Evolutionary conservation across 2,329 filamentous ascomycete species (phyloP), one percentile per base, ranked within the genome.

Genomic region (Nothopassalora personata): DNA sequence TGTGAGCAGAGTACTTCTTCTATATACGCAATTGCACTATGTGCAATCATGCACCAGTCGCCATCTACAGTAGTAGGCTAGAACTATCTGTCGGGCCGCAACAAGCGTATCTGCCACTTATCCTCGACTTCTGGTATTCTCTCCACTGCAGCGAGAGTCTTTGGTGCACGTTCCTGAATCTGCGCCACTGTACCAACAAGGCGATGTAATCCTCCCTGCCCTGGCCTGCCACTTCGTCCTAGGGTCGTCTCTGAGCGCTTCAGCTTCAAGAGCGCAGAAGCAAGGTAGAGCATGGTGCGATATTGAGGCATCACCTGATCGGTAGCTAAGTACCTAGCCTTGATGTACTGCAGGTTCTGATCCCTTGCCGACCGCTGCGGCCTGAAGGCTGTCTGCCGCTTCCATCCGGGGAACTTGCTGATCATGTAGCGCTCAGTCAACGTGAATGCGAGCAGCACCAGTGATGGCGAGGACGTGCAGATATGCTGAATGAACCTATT

Each of bases 371-470:
- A 66, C 60, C 56, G 72, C 47, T 33, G 72, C 64, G 58, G 66
- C 55, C 36, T 15, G 9, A 15, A 33, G 6, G 5, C 23, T 39
- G 34, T 19, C 11, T 13, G 33, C 63, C 54, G 47, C 27, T 54
- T 46, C 90, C 91, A 97, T 27, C 91, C 90, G 10, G 83, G 82
- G 83, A 91, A 96, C 34, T 83, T 80, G 1, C 83, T 81, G 83
- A 96, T 95, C 57, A 97, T 85, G 60, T 85, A 83, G 28, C 80
- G 75, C 76, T 97, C 93, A 70, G 89, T 93, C 54, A 86, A 75
- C 23, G 76, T 71, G 74, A 94, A 96, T 39, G 91, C 91, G 19
- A 87, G 79, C 51, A 83, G 75, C 67, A 82, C 81, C 49, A 81
- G 79, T 15, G 72, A 68, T 27, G 71, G 71, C 49, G 81, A 80